These are phyloP conservation scores for Penicillium polonicum DNA, from an alignment of 2,329 filamentous ascomycete genomes.

Conservation along the genomic window DNA sequence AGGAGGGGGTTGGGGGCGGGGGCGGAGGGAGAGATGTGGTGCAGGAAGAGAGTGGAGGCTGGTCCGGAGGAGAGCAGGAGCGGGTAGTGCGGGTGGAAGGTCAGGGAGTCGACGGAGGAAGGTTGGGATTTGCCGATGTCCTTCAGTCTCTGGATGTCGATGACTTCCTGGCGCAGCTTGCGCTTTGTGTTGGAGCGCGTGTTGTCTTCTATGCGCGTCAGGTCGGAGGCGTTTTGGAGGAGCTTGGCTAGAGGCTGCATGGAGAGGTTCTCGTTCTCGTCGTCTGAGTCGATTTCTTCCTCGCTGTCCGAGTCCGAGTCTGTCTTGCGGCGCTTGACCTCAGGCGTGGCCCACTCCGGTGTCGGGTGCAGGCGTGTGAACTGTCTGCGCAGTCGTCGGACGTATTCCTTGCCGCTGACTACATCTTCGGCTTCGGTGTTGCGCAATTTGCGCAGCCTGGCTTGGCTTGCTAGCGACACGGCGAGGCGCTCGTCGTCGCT, in stretches of 20 bases:
- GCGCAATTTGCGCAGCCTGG: slow-evolving; percentile 78
- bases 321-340: slow-evolving; percentile 46
- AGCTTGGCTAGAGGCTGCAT: slow-evolving; percentile 76
- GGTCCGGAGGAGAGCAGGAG: slow-evolving; percentile 87
- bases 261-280: slow-evolving; percentile 61
- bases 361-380: slow-evolving; percentile 62
- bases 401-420: slow-evolving; percentile 83
- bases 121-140: slow-evolving; percentile 78
- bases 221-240: slow-evolving; percentile 69
- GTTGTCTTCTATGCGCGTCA: slow-evolving; percentile 55
- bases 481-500: slow-evolving; percentile 89
- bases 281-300: slow-evolving; percentile 56
- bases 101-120: slow-evolving; percentile 75
- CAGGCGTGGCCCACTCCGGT: slow-evolving; percentile 60
- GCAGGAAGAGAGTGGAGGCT: slow-evolving; percentile 80
- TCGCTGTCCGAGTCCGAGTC: slow-evolving; percentile 36
- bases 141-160: slow-evolving; percentile 86
- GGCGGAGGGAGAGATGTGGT: slow-evolving; percentile 78
- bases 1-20: slow-evolving; percentile 83
- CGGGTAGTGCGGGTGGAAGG: slow-evolving; percentile 85
- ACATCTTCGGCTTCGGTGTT: slow-evolving; percentile 79
- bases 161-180: slow-evolving; percentile 78
- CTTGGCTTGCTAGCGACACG: slow-evolving; percentile 75
- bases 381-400: slow-evolving; percentile 73
- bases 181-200: slow-evolving; percentile 57